Percentiles rank a stretch among this genome's conserved stretches.
These are phyloP conservation scores for Nothopassalora personata DNA, from an alignment of 2,329 filamentous ascomycete species.

Conservation along the genomic window DNA sequence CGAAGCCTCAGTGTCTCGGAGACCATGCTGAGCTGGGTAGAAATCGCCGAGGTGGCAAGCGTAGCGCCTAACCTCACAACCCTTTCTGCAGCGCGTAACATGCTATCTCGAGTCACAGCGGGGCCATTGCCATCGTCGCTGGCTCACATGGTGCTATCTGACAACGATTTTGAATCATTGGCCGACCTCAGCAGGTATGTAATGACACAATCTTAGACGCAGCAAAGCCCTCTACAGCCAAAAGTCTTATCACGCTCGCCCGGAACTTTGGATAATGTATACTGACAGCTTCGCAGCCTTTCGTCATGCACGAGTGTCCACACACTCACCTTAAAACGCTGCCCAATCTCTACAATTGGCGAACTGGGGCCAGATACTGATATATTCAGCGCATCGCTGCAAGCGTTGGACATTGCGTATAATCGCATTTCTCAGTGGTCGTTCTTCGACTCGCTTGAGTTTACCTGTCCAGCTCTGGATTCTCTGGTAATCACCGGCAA, in stretches of 20 bases:
- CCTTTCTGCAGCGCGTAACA: slow-evolving; percentile 44
- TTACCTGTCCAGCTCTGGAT: slow-evolving; percentile 65
- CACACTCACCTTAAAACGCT: slow-evolving; percentile 64
- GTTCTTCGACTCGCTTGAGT: slow-evolving; percentile 65
- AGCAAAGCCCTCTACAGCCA: no score
- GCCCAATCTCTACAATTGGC: slow-evolving; percentile 52
- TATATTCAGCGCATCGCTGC: slow-evolving; percentile 24
- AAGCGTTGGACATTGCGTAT: slow-evolving; percentile 42
- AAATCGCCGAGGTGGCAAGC: slow-evolving; percentile 37
- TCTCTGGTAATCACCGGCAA: slow-evolving; percentile 80
- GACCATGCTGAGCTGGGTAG: slow-evolving; percentile 38
- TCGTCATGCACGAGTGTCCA: slow-evolving; percentile 55
- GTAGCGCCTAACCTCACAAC: slow-evolving; percentile 52
- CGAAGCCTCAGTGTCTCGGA: slow-evolving; percentile 44
- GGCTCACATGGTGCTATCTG: slow-evolving; percentile 63
- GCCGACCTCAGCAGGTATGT: slow-evolving; percentile 43
- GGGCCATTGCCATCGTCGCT: slow-evolving; percentile 48
- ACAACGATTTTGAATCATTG: slow-evolving; percentile 61
- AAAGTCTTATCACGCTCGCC: no score
- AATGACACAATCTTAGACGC: background rate
- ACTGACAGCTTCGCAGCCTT: slow-evolving; percentile 30
- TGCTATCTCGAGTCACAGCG: slow-evolving; percentile 31
- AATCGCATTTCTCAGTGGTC: slow-evolving; percentile 55
- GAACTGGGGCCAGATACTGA: no score
- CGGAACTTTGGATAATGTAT: background rate